Conservation (phyloP, 495 filamentous ascomycete genomes). For the Xylaria flabelliformis region DNA sequence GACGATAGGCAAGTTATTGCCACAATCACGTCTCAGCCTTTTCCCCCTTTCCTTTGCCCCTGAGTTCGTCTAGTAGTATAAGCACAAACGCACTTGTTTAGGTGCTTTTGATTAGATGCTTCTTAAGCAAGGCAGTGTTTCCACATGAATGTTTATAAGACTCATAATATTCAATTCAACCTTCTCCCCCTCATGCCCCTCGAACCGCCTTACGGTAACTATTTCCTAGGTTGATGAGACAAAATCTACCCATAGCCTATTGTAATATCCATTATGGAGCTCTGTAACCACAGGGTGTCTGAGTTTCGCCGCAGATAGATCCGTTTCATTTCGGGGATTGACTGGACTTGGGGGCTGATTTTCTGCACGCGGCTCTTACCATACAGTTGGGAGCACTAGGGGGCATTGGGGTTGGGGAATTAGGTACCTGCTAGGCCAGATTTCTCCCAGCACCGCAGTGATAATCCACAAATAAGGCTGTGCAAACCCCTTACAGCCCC, state of each 20-base stretch:
- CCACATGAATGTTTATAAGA: neutral
- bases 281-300: neutral
- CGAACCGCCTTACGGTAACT: neutral
- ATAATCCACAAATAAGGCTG: too few species aligned
- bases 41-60: conserved; percentile 8
- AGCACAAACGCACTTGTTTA: neutral
- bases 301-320: neutral
- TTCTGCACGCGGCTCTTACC: neutral
- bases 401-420: neutral
- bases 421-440: neutral
- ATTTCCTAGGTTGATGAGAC: neutral
- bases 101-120: too few species aligned
- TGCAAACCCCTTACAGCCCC: neutral
- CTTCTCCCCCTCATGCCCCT: neutral
- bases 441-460: neutral
- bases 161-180: neutral
- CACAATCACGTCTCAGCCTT: neutral
- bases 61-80: neutral
- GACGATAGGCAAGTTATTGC: conserved; percentile 4
- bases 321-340: neutral
- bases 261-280: neutral
- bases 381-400: neutral
- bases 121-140: conserved; percentile 10
- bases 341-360: neutral
- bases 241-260: neutral